Evolutionary conservation across 345 rosid species (phyloP), one percentile per base, ranked within the genome.

Genomic region (Streptanthus diversifolius): DNA sequence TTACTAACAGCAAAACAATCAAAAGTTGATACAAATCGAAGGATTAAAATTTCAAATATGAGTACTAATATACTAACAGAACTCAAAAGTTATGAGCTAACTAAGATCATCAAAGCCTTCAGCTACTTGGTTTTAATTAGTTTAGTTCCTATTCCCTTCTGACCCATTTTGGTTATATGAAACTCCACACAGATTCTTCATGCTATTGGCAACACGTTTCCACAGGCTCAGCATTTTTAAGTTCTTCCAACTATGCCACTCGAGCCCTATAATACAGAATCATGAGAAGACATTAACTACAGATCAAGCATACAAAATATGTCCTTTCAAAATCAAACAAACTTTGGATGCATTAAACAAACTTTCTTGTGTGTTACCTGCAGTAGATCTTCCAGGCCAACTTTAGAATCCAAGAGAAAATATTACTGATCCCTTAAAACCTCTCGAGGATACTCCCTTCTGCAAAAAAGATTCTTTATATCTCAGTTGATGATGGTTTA

Each of bases 141-240:
- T 24, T 12, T 51, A 30, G 37, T 29, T 54, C 59, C 12, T 29
- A n/a, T 54, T 54, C 14, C 21, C 65, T 44, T 41, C 43, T n/a
- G n/a, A 44, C 8, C 27, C 43, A 10, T 17, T 57, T 33, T 5
- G 9, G 15, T 69, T 15, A 32, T 7, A 8, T 9, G 55, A 44
- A 68, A 68, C 44, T 13, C 44, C 35, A 27, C 61, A n/a, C 49
- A 51, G 71, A 35, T 66, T 66, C 47, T 66, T 66, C 25, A 8
- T 49, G 47, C 7, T 21, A 14, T 8, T 39, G 49, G 14, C 49
- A 39, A 19, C 47, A 57, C 27, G 61, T 56, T 56, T 11, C 63
- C 40, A 32, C n/a, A 18, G 62, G 22, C 2, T 60, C 19, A 8
- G 8, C 15, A 33, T 11, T 33, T 17, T 22, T 13, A 22, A 5